Percentiles rank a stretch among this genome's conserved stretches.
phyloP scores from a whole-genome alignment of 257 asterid genomes.

The Nicotiana knightiana region DNA sequence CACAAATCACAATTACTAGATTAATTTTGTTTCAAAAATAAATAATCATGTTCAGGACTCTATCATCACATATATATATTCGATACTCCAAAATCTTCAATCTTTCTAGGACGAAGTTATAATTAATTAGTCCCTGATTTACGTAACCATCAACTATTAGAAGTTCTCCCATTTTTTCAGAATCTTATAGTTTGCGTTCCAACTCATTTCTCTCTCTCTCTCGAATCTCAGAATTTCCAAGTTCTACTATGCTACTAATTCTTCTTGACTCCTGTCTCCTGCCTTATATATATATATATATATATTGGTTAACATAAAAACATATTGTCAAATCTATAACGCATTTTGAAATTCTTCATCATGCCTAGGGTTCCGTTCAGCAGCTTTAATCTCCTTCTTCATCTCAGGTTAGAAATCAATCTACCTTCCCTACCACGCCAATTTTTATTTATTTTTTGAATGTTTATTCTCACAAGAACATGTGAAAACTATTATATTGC shows the following conservation, averaged over 20 bases:
- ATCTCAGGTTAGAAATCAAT: neutral
- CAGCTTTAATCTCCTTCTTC: neutral
- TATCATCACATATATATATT: no score
- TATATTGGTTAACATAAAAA: neutral
- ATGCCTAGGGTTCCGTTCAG: neutral
- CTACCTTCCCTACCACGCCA: no score
- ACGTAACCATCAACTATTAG: neutral
- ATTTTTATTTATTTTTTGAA: no score
- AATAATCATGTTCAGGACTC: no score
- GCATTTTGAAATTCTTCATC: neutral
- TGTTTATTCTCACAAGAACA: no score
- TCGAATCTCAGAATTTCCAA: neutral
- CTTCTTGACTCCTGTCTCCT: neutral
- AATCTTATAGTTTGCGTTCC: neutral
- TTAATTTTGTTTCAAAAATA: no score
- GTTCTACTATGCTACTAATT: neutral
- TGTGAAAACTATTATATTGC: no score
- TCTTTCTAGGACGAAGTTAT: neutral
- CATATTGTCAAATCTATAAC: neutral
- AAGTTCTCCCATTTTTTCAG: neutral
- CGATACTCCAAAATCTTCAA: neutral
- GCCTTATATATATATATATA: neutral
- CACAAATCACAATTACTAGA: no score
- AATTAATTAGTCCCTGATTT: neutral
- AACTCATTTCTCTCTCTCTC: neutral